Conservation (phyloP, 345 rosid genomes). For the Rhodomyrtus tomentosa region DNA sequence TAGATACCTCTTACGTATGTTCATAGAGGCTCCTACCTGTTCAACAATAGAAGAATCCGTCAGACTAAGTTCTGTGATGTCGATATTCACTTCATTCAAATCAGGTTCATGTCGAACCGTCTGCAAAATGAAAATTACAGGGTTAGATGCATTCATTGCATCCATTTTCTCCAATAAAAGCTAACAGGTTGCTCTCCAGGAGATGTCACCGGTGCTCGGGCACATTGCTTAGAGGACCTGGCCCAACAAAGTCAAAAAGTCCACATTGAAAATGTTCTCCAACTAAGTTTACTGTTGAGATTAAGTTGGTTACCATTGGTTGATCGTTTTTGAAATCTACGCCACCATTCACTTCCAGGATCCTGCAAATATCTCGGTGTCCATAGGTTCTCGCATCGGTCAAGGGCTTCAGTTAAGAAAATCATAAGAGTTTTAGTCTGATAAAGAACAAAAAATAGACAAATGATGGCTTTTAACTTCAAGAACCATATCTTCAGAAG, state of each 20-base stretch:
- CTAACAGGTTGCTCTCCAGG: not conserved
- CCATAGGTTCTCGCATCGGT: constrained; percentile 48
- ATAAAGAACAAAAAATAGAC: not conserved
- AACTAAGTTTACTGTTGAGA: not conserved
- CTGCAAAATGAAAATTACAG: constrained; percentile 10
- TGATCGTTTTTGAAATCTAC: constrained; percentile 35
- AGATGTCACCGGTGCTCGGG: not conserved
- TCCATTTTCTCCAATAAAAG: not conserved
- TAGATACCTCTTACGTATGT: not conserved
- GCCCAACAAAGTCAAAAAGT: not conserved
- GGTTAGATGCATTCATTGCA: not conserved
- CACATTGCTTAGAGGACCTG: not conserved
- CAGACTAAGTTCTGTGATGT: constrained; percentile 30
- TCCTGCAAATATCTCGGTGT: constrained; percentile 56
- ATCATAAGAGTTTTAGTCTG: not conserved
- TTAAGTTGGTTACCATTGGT: constrained; percentile 16
- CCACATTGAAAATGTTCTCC: not conserved
- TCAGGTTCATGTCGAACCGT: constrained; percentile 31
- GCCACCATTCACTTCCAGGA: constrained; percentile 55
- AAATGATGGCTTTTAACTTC: not conserved
- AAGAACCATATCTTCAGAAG: not conserved
- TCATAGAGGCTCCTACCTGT: constrained; percentile 17
- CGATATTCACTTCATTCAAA: constrained; percentile 33
- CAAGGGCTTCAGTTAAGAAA: constrained; percentile 30
- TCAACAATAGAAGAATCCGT: constrained; percentile 19